phyloP scores from a whole-genome alignment of 108 stramenopile genomes.

The Cylindrotheca fusiformis region DNA sequence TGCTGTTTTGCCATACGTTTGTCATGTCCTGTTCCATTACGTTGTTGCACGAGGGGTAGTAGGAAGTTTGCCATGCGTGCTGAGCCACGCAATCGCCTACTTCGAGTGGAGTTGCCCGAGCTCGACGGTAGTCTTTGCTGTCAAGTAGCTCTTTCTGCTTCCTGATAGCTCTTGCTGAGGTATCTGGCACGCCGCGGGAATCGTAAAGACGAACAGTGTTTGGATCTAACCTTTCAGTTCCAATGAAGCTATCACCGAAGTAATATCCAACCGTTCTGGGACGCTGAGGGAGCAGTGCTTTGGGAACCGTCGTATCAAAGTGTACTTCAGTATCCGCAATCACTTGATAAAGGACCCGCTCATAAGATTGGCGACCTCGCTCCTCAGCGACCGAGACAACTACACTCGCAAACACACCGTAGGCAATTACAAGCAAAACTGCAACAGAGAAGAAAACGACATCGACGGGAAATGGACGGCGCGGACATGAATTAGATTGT shows the following conservation, averaged over 20 bases:
- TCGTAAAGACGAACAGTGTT: slow-evolving; percentile 7
- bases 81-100: slow-evolving; percentile 48
- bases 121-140: slow-evolving; percentile 19
- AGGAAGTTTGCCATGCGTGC: slow-evolving; percentile 59
- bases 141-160: slow-evolving; percentile 14
- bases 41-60: slow-evolving; percentile 68
- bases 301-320: neutral
- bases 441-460: neutral
- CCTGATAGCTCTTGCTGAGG: neutral
- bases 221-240: slow-evolving; percentile 25
- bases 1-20: neutral
- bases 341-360: slow-evolving; percentile 2
- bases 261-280: slow-evolving; percentile 26
- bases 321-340: neutral
- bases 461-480: neutral
- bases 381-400: neutral
- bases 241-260: slow-evolving; percentile 20
- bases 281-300: slow-evolving; percentile 12
- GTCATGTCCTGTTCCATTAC: slow-evolving; percentile 66
- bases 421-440: neutral
- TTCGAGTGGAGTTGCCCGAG: slow-evolving; percentile 40
- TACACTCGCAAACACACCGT: neutral
- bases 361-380: neutral
- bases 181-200: neutral
- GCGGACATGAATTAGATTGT: too few relatives aligned